Evolutionary conservation across 2,329 filamentous ascomycete genomes (phyloP).

Genomic region (Sclerotinia trifoliorum): DNA sequence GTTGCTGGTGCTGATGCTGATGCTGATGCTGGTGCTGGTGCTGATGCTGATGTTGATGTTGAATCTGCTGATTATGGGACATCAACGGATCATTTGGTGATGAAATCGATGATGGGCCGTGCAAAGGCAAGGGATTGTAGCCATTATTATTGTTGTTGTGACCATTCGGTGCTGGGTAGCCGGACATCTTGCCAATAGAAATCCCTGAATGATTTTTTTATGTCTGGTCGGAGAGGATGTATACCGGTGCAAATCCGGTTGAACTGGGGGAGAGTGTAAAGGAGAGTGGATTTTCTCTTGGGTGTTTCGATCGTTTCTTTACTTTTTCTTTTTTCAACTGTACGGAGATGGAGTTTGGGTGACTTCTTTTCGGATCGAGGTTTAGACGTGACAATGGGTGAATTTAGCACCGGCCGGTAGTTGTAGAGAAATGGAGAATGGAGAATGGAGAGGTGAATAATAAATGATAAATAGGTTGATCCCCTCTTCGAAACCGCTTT

Average conservation of each 20-base stretch:
- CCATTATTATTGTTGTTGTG: constrained; percentile 19
- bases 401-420: neutral
- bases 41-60: neutral
- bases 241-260: constrained; percentile 23
- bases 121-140: constrained; percentile 19
- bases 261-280: constrained; percentile 1
- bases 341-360: neutral
- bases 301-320: constrained; percentile 4
- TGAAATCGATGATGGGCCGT: constrained; percentile 20
- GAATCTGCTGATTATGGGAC: constrained; percentile 19
- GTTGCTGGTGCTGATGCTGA: constrained; percentile 25
- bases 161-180: constrained; percentile 20
- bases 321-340: neutral
- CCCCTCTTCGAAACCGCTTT: neutral
- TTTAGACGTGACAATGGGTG: neutral
- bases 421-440: neutral
- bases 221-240: constrained; percentile 6
- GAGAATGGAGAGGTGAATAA: no score
- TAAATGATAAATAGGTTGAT: neutral
- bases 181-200: constrained; percentile 22
- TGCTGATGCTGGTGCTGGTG: constrained; percentile 19
- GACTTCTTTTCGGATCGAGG: neutral
- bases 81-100: constrained; percentile 21
- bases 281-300: constrained; percentile 5
- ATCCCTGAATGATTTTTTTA: neutral